phyloP scores from a whole-genome alignment of 106 monocot genomes.

The Agapanthus africanus region DNA sequence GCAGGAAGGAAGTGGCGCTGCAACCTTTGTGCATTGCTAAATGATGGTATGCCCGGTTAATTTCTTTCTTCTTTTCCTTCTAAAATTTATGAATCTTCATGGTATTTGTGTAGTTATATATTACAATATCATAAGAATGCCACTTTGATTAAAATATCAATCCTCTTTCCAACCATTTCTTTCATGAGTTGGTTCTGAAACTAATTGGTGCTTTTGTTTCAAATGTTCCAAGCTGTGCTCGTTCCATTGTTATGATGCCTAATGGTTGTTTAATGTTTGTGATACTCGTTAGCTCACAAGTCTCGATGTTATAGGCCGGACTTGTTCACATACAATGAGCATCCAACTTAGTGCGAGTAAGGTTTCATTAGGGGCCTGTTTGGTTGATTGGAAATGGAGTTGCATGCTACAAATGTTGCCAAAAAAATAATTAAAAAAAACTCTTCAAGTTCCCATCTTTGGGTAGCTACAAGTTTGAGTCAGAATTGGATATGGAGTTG shows the following conservation, averaged over 20 bases:
- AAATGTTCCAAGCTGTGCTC: background rate
- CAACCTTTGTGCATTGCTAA: conserved; percentile 87
- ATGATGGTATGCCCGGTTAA: conserved; percentile 63
- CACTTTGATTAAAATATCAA: background rate
- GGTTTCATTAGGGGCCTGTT: too few species aligned
- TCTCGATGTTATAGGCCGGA: background rate
- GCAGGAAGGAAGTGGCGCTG: conserved; percentile 97
- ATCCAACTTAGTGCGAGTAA: too few species aligned
- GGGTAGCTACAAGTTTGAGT: too few species aligned
- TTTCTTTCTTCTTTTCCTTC: background rate
- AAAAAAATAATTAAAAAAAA: too few species aligned
- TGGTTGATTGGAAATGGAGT: too few species aligned
- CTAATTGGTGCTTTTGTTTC: background rate
- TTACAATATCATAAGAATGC: background rate
- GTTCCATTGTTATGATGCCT: background rate
- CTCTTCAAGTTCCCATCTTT: too few species aligned
- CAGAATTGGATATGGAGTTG: too few species aligned
- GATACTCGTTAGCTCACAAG: background rate
- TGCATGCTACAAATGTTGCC: too few species aligned
- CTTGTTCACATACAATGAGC: background rate
- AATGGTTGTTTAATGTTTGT: background rate
- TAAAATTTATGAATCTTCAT: background rate
- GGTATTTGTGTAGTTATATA: background rate
- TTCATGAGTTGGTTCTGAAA: background rate
- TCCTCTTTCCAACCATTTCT: background rate